Conservation (phyloP, 2,329 filamentous ascomycete species). For the Daldinia eschscholtzii region DNA sequence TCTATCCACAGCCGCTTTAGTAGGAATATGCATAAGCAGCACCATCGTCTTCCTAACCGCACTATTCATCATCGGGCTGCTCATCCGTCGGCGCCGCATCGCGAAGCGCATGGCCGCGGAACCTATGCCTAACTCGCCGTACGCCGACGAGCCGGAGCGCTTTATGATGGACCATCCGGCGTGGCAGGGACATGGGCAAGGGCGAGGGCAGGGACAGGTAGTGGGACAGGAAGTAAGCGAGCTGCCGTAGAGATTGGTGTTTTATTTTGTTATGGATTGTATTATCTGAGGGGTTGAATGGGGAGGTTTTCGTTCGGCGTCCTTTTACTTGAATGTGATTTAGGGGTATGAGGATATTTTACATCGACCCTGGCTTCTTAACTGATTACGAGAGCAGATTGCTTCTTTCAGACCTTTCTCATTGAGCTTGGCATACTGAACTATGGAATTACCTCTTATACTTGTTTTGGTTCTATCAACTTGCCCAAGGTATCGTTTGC, state of each 20-base stretch:
- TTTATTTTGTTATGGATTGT: neutral
- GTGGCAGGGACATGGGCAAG: slow-evolving; percentile 1
- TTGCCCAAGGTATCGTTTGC: no score
- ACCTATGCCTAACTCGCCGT: neutral
- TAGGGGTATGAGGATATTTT: neutral
- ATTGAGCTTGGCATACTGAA: neutral
- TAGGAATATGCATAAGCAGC: slow-evolving; percentile 42
- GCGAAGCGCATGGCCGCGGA: slow-evolving; percentile 28
- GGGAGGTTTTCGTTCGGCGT: neutral
- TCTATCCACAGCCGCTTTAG: slow-evolving; percentile 35
- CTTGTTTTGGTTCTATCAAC: no score
- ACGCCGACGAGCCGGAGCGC: neutral
- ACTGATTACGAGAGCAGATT: neutral
- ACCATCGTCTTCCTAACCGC: slow-evolving; percentile 36
- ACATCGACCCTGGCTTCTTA: neutral
- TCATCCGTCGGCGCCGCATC: slow-evolving; percentile 45
- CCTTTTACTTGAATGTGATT: neutral
- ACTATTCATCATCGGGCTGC: slow-evolving; percentile 40
- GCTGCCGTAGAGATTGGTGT: neutral
- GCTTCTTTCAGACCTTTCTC: neutral
- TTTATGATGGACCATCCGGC: slow-evolving; percentile 26
- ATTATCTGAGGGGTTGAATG: neutral
- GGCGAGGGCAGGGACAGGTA: neutral
- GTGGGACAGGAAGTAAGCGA: neutral
- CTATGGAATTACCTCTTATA: neutral